These are phyloP conservation scores for Colletotrichum liaoningense DNA, from an alignment of 2,329 filamentous ascomycete genomes.

Conservation along the genomic window DNA sequence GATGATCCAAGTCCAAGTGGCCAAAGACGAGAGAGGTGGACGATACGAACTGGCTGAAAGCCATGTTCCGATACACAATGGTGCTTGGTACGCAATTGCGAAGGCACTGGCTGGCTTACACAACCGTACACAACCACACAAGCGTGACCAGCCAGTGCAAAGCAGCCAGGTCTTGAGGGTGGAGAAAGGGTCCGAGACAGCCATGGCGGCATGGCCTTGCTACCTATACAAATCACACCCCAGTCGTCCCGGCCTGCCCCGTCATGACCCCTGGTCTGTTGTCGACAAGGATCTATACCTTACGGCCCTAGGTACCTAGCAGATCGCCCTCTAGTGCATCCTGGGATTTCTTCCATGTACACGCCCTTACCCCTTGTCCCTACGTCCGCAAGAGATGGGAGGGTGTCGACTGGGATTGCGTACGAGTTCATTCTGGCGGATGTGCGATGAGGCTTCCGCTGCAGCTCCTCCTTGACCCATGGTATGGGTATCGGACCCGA, in stretches of 20 bases:
- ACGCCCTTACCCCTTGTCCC: constrained; percentile 22
- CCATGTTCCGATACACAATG: constrained; percentile 1
- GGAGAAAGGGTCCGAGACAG: constrained; percentile 35
- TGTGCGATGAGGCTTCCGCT: constrained; percentile 28
- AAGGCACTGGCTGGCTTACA: not conserved
- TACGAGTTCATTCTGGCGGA: constrained; percentile 28
- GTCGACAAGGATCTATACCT: constrained; percentile 17
- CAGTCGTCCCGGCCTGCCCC: constrained; percentile 28
- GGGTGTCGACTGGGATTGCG: constrained; percentile 28
- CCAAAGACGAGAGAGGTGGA: constrained; percentile 7
- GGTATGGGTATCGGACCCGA: constrained; percentile 32
- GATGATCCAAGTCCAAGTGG: constrained; percentile 25
- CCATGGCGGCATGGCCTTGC: constrained; percentile 21
- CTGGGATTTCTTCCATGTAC: constrained; percentile 12
- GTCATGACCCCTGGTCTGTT: constrained; percentile 22
- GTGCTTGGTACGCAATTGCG: constrained; percentile 5
- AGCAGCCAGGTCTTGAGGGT: constrained; percentile 6
- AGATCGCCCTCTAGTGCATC: constrained; percentile 24
- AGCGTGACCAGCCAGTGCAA: not conserved
- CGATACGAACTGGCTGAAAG: constrained; percentile 22
- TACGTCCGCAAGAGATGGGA: constrained; percentile 32
- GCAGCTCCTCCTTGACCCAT: constrained; percentile 29
- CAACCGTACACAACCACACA: not conserved
- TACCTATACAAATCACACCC: constrained; percentile 8
- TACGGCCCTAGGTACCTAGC: constrained; percentile 31